Base-by-base conservation (phyloP, 345 rosid genomes). In the Citrus medica region DNA sequence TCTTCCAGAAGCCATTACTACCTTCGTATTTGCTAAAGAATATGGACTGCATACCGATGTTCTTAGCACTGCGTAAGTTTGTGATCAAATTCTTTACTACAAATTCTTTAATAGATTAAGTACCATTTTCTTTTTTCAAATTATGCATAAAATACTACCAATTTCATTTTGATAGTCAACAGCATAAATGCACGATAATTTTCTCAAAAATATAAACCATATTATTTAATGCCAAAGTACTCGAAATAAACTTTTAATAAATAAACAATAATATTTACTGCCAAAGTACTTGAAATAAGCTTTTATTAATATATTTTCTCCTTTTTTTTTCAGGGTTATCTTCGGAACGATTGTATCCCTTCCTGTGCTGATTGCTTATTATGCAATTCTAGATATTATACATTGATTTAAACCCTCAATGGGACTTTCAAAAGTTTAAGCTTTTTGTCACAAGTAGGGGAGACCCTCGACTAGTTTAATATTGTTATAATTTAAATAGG, bases 1-100 rank as follows among this genome's bases (percentile, higher is more conserved):
- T 33, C 40, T 93, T 59, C 97, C 97, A 51, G 95, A 91, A 22
- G 85, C 97, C 30, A 93, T 93, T 62, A 90, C 92, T 3, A 87
- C 95, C 3, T 91, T 93, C 85, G 87, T 93, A 70, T 91, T 78
- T 71, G 97, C 95, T 30, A 91, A 91, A 65, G 97, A 92, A 77
- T 92, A 91, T 69, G 93, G 88, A 71, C 74, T 92, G 28, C 97
- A 92, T 81, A 90, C 97, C 22, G 89, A 91, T 6, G 95, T 93
- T 35, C 82, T 91, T n/a, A 93, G 95, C 86, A 91, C 95, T 56
- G 97, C 97, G 97, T 93, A 87, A 84, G 95, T 87, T 28, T 17
- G 17, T 53, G 35, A 8, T 42, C 19, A 24, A 22, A 21, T 4
- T 33, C 1, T 56, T 56, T 12, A 56, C 25, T 22, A 12, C 8